Base-by-base conservation (phyloP, 1,284 basidiomycete species). In the Violaceomyces palustris region DNA sequence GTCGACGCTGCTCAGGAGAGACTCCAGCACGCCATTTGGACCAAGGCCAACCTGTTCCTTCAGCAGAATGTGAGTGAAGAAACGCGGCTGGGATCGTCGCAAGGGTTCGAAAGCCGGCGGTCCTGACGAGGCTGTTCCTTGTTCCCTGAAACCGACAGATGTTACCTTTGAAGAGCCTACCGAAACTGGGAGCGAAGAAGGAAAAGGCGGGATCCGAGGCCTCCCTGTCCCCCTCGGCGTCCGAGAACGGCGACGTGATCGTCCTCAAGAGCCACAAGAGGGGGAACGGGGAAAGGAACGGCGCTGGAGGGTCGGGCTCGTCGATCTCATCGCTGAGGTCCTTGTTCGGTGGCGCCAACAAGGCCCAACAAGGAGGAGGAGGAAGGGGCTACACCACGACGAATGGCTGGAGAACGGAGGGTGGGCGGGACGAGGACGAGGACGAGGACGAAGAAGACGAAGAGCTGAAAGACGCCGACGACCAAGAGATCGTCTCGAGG, bases 41-140 rank as follows among this genome's bases (percentile, higher is more conserved):
- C 81, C 1, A 79, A 86, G 1, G 87, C 89, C 0, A 87, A 82
- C 43, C 43, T 83, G 15, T 96, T 93, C 72, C 76, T 98, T 60
- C 85, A 89, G 67, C 87, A 86, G 69, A 84, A 94, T 57, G 87
- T 92, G 84, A 83, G 87, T 58, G n/a, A 3, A 17, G 12, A 23
- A 18, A 17, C 10, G 15, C 15, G 21, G 12, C 18, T 9, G 12
- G 28, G 8, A 26, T 9, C 21, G 7, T 18, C 11, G 14, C 18
- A 19, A 9, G 5, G n/a, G 12, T 17, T 24, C 19, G 4, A 5
- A 82, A 86, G 14, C 77, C 90, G 3, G 83, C 87, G 78, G 85
- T 82, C 52, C 28, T 77, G 66, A 23, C 24, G 22, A 8, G 21
- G 31, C 30, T 8, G n/a, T n/a, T n/a, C n/a, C n/a, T n/a, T n/a